These are phyloP conservation scores for Fraxinus quadrangulata DNA, from an alignment of 257 asterid species.

Conservation along the genomic window DNA sequence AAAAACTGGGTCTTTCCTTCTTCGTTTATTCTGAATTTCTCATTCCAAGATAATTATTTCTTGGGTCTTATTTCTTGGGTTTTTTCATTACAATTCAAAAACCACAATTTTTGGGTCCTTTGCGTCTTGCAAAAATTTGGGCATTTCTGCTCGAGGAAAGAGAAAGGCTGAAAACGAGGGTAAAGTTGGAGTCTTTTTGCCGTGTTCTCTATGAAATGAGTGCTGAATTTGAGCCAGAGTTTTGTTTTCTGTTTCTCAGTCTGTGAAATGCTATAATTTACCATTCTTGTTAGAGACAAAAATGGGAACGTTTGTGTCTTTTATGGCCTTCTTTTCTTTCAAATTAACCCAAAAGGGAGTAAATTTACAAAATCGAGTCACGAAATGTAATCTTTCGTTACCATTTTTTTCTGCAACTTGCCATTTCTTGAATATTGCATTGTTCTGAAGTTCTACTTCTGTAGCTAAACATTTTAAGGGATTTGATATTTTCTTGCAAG, in stretches of 20 bases:
- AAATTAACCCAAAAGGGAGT: neutral
- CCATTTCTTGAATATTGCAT: constrained; percentile 18
- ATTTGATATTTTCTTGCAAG: neutral
- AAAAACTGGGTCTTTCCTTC: neutral
- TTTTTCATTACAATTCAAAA: neutral
- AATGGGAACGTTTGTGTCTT: constrained; percentile 21
- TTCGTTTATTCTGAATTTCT: neutral
- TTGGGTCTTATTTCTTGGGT: neutral
- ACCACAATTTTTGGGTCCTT: neutral
- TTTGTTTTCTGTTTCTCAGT: constrained; percentile 6
- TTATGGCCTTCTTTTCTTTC: neutral
- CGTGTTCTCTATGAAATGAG: neutral
- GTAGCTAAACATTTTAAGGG: too few species aligned
- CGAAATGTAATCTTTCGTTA: neutral
- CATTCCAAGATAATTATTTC: neutral
- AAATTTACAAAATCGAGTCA: constrained; percentile 9
- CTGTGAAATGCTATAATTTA: constrained; percentile 5
- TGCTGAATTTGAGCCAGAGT: neutral
- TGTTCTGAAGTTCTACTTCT: neutral
- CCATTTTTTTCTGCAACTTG: neutral
- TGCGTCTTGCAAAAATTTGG: neutral
- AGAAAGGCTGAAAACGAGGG: neutral
- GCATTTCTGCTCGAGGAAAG: neutral
- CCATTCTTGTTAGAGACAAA: constrained; percentile 19
- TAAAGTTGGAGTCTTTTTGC: constrained; percentile 22